Conservation (phyloP, 768 basidiomycete species). For the Clitopilus passeckerianus region DNA sequence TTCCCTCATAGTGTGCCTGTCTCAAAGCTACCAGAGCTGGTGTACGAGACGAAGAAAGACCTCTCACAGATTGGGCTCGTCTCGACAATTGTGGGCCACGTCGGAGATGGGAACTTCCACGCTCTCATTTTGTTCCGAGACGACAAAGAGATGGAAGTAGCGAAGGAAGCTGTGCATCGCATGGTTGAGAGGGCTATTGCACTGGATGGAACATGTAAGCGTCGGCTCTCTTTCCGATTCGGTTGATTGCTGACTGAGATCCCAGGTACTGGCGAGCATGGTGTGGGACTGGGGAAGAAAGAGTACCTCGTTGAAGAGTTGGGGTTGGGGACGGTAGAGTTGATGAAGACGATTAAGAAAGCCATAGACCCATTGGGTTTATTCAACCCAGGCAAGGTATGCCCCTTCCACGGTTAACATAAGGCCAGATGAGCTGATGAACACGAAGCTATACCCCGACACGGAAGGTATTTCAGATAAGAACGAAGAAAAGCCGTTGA, state of each 20-base stretch:
- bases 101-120: slow-evolving; percentile 60
- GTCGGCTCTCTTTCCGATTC: not conserved
- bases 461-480: not conserved
- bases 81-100: slow-evolving; percentile 71
- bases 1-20: slow-evolving; percentile 44
- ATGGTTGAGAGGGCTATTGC: slow-evolving; percentile 67
- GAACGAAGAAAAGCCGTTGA: not conserved
- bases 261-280: slow-evolving; percentile 77
- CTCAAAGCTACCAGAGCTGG: slow-evolving; percentile 58
- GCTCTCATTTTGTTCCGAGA: slow-evolving; percentile 51
- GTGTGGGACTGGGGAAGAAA: slow-evolving; percentile 82
- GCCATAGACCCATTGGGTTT: slow-evolving; percentile 70
- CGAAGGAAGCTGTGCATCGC: slow-evolving; percentile 42
- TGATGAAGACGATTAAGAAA: slow-evolving; percentile 82
- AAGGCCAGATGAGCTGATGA: not conserved
- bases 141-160: slow-evolving; percentile 44
- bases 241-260: not conserved
- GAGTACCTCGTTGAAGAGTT: slow-evolving; percentile 79
- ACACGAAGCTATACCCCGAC: slow-evolving; percentile 15
- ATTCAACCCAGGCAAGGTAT: slow-evolving; percentile 82
- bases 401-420: not conserved
- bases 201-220: slow-evolving; percentile 70
- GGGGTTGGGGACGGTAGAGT: slow-evolving; percentile 72
- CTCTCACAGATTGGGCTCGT: slow-evolving; percentile 48
- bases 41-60: slow-evolving; percentile 70